phyloP scores from a whole-genome alignment of 2,329 filamentous ascomycete genomes.

The Mycosphaerella sp. region DNA sequence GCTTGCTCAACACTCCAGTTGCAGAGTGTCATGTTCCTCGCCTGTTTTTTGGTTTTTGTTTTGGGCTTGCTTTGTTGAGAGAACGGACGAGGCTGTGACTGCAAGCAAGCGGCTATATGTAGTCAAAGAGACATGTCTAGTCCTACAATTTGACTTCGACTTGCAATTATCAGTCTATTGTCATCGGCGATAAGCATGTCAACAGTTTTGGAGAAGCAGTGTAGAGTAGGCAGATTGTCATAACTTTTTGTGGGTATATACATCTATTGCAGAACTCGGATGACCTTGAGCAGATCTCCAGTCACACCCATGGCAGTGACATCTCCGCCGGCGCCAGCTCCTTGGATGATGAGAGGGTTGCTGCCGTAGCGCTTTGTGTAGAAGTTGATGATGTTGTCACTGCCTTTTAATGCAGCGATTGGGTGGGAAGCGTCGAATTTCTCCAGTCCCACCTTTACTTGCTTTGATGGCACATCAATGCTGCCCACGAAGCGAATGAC shows the following conservation, averaged over 20 bases:
- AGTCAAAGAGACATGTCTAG: too few species aligned
- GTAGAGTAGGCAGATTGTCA: background rate
- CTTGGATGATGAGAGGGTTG: constrained; percentile 90
- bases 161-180: background rate
- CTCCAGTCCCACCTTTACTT: constrained; percentile 87
- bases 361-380: constrained; percentile 90
- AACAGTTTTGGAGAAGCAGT: background rate
- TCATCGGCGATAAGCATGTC: background rate
- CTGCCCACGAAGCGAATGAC: constrained; percentile 92
- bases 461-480: constrained; percentile 73
- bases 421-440: constrained; percentile 76
- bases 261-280: constrained; percentile 55
- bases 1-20: too few species aligned
- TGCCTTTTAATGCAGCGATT: constrained; percentile 91
- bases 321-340: constrained; percentile 83
- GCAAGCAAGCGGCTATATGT: too few species aligned
- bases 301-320: constrained; percentile 98
- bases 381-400: constrained; percentile 98
- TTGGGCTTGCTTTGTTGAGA: too few species aligned
- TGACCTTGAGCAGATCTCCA: constrained; percentile 83
- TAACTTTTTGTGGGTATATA: background rate
- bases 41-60: too few species aligned
- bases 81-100: too few species aligned
- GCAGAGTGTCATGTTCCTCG: too few species aligned
- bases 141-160: too few species aligned